Evolutionary conservation across 495 filamentous ascomycete species (phyloP), one percentile per base, ranked within the genome.

Genomic region (Pseudomonodictys pantanalensis): DNA sequence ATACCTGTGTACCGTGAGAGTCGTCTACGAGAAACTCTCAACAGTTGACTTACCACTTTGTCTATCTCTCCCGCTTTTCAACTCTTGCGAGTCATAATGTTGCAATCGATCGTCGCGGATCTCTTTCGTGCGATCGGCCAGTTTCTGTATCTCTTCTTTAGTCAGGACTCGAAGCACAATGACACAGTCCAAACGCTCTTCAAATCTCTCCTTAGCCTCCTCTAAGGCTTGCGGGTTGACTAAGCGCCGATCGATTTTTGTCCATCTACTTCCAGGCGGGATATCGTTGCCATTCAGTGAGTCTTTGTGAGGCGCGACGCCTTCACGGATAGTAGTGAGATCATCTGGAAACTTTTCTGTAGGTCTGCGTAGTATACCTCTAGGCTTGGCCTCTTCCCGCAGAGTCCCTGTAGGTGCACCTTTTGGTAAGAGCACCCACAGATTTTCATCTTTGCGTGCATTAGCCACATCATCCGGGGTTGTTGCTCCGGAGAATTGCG

Each of bases 291-390:
- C 69, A 71, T 89, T 87, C 52, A 77, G 72, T 46, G 87, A 84
- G 51, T 91, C 88, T 72, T 92, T 93, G 68, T 91, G 79, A 15
- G 90, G 90, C 3, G 89, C 88, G 12, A 93, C 90, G n/a, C 90
- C 90, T 68, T 95, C 90, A 23, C 90, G 77, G n/a, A 92, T 81
- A 0, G 86, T 83, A 48, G 86, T 82, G 0, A 81, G 79, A 26
- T 95, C 83, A 63, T 93, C 90, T 0, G 90, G 90, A 71, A 95
- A 95, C 60, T 85, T 86, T 20, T 79, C 77, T 2, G 80, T 83
- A 0, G 89, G 89, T 30, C 79, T 74, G 69, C 90, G 89, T 11
- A 95, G 76, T 33, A 88, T 90, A 8, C 85, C 78, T 68, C 85
- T 89, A 15, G 85, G 82, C 2, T 60, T 77, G 75, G 66, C 30